These are phyloP conservation scores for Diplotaxis tenuifolia DNA, from an alignment of 345 rosid genomes.

Conservation along the genomic window DNA sequence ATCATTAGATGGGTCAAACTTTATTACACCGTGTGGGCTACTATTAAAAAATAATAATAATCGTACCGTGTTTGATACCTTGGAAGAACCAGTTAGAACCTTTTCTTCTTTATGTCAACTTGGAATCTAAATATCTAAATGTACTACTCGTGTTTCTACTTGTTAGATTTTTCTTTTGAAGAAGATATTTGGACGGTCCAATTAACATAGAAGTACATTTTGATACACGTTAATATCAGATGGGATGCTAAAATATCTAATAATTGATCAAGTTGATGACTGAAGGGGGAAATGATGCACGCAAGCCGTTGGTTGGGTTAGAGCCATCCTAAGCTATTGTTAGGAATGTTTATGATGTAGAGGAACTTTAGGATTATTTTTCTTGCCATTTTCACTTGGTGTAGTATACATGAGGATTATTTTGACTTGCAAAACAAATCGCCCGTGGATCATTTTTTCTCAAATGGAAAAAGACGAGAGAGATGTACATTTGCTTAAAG, in stretches of 20 bases:
- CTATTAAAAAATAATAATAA: background rate
- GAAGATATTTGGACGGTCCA: slow-evolving; percentile 21
- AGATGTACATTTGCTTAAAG: background rate
- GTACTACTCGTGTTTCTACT: slow-evolving; percentile 3
- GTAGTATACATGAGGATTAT: background rate
- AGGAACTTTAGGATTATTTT: slow-evolving; percentile 25
- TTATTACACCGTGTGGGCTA: slow-evolving; percentile 17
- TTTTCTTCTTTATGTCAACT: slow-evolving; percentile 23
- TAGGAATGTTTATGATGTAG: background rate
- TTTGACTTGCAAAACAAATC: background rate
- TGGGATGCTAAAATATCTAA: background rate
- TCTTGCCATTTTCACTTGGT: no score
- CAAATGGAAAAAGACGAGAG: no score
- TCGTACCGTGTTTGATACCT: slow-evolving; percentile 24
- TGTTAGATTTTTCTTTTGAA: background rate
- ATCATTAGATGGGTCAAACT: slow-evolving; percentile 18
- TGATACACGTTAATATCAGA: no score
- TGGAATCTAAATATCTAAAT: slow-evolving; percentile 1
- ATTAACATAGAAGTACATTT: background rate
- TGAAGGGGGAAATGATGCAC: no score
- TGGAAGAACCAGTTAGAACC: slow-evolving; percentile 21
- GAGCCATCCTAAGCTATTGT: no score
- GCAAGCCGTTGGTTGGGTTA: no score
- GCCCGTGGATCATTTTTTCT: no score
- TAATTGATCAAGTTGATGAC: slow-evolving; percentile 18